A percentile compares a stretch with the other conserved stretches of the same genome.
Evolutionary conservation across 108 stramenopile species (phyloP).

Genomic region (Parietichytrium sp.): DNA sequence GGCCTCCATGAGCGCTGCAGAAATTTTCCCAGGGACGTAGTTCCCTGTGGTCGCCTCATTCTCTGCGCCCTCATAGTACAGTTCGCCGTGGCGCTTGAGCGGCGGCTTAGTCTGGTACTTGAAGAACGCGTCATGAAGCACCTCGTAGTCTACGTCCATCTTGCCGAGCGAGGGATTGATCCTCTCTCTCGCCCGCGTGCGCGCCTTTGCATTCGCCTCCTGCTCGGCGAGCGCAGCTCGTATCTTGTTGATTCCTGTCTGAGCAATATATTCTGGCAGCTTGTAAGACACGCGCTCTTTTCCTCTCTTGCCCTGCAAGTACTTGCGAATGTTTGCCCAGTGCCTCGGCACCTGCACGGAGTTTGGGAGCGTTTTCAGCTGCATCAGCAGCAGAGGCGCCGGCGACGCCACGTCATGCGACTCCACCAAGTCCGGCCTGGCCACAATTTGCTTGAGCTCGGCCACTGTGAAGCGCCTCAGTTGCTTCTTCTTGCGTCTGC

Average conservation of each 20-base stretch:
- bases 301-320: conserved; percentile 91
- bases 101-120: conserved; percentile 91
- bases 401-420: conserved; percentile 92
- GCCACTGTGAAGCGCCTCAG: conserved; percentile 84
- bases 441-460: conserved; percentile 81
- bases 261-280: conserved; percentile 93
- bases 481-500: conserved; percentile 81
- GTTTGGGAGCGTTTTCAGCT: conserved; percentile 78
- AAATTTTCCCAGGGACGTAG: conserved; percentile 60
- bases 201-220: conserved; percentile 73
- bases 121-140: conserved; percentile 96
- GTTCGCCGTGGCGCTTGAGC: conserved; percentile 70
- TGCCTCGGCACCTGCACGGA: conserved; percentile 93
- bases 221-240: conserved; percentile 79
- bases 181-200: conserved; percentile 82
- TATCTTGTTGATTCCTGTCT: conserved; percentile 90
- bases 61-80: conserved; percentile 98
- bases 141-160: conserved; percentile 94
- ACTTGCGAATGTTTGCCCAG: conserved; percentile 97
- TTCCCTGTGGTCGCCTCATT: conserved; percentile 70
- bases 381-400: conserved; percentile 86
- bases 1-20: conserved; percentile 72
- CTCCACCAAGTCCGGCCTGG: conserved; percentile 86
- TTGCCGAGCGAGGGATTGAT: conserved; percentile 84
- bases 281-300: conserved; percentile 88